A percentile compares a stretch with the other conserved stretches of the same genome.
Evolutionary conservation across 2,329 filamentous ascomycete genomes (phyloP).

Genomic region (Amauroascus verrucosus): DNA sequence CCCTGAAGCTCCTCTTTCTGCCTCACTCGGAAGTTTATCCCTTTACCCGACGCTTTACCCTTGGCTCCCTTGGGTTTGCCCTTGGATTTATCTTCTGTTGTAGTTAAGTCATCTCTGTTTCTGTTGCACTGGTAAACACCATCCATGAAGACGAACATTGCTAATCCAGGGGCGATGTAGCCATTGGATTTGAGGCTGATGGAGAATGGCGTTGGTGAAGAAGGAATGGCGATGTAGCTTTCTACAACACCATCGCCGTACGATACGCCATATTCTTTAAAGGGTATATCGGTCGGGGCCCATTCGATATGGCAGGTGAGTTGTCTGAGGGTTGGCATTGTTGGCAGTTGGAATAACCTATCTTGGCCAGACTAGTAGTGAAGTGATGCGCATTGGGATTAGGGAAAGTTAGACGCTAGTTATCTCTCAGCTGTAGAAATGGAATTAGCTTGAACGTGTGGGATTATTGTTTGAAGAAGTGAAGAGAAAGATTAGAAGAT

Average conservation of each 20-base stretch:
- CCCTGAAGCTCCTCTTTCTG: conserved; percentile 45
- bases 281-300: conserved; percentile 30
- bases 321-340: conserved; percentile 46
- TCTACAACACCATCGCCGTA: conserved; percentile 46
- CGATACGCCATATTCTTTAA: conserved; percentile 42
- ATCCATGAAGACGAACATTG: conserved; percentile 49
- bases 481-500: too few relatives aligned
- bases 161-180: conserved; percentile 45
- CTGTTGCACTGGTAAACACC: conserved; percentile 50
- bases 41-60: conserved; percentile 20
- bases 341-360: conserved; percentile 1
- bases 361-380: not conserved
- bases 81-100: not conserved
- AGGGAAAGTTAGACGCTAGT: not conserved
- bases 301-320: conserved; percentile 45
- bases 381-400: too few relatives aligned
- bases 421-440: not conserved
- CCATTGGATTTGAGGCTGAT: conserved; percentile 41
- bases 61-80: conserved; percentile 12
- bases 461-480: not conserved
- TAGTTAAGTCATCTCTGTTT: conserved; percentile 35
- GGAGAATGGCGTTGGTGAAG: conserved; percentile 37
- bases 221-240: conserved; percentile 43
- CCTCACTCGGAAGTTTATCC: conserved; percentile 41
- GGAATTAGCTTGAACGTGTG: not conserved